These are phyloP conservation scores for Trichosanthes cucumerina DNA, from an alignment of 306 rosid genomes.

Conservation along the genomic window DNA sequence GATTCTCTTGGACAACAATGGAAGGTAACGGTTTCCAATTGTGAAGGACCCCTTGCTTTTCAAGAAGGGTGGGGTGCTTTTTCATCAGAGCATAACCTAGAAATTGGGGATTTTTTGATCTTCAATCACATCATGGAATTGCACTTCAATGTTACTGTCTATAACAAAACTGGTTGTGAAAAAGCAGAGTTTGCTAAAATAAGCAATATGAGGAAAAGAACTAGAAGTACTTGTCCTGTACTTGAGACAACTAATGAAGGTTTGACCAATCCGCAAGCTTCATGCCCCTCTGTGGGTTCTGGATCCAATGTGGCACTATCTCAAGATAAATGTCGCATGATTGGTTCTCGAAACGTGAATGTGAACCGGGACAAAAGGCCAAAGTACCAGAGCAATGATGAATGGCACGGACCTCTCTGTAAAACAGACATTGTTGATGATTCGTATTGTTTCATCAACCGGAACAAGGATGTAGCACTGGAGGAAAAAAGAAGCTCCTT, in stretches of 20 bases:
- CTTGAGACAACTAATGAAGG: background rate
- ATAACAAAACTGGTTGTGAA: constrained; percentile 39
- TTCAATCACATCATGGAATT: constrained; percentile 27
- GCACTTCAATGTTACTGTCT: constrained; percentile 45
- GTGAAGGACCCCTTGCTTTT: constrained; percentile 33
- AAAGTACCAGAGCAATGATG: background rate
- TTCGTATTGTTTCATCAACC: constrained; percentile 15
- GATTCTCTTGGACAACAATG: constrained; percentile 40
- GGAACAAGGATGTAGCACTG: constrained; percentile 17
- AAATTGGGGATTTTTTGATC: constrained; percentile 41
- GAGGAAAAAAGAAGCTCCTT: constrained; percentile 17
- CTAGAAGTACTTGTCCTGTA: constrained; percentile 5
- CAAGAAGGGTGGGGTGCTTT: constrained; percentile 55
- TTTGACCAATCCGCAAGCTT: constrained; percentile 5
- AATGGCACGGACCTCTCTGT: background rate
- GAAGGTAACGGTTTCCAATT: constrained; percentile 28
- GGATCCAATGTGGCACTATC: constrained; percentile 9
- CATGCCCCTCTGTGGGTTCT: constrained; percentile 12
- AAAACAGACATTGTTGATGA: constrained; percentile 28
- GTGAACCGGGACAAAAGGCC: constrained; percentile 10
- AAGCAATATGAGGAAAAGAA: constrained; percentile 20
- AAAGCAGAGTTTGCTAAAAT: constrained; percentile 21
- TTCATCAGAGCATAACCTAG: constrained; percentile 30
- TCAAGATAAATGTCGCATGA: background rate
- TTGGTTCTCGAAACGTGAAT: background rate